Evolutionary conservation across 441 rosid species (phyloP), one percentile per base, ranked within the genome.

Genomic region (Erysimum cheiri): DNA sequence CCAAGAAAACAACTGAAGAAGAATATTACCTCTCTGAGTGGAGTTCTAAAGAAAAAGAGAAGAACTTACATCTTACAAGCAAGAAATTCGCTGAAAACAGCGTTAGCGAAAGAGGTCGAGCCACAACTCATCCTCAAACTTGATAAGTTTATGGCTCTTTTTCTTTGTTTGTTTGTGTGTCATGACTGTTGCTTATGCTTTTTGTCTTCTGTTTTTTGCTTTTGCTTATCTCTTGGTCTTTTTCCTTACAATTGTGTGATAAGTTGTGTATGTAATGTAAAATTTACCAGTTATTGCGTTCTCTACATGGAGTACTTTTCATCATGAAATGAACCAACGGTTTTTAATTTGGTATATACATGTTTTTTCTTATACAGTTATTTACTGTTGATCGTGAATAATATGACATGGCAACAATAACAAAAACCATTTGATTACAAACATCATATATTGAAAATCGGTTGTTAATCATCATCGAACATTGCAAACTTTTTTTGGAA

Each of bases 1-100:
- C 81, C 4, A 78, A 81, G 15, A 33, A 66, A 3, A 54, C 82
- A 12, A 81, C 85, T 0, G 98, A 91, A 77, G 93, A 91, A 82
- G 91, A 82, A 3, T 93, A 93, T 49, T 89, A 93, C 67, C 64
- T 87, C 75, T 60, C 92, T 0, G 98, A 93, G 54, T 93, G 98
- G 98, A 83, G 17, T 44, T 8, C 70, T 0, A 64, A 80, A 36
- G 98, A 93, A 79, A 73, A 58, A 69, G 82, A 65, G 22, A 82
- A 58, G 13, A 85, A 86, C 1, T 62, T 83, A 26, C 98, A 91
- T 75, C 52, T 52, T 5, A 57, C 82, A 28, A 89, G 96, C 79
- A 28, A 83, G 28, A 93, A 83, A 75, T 93, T 91, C 26, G 97
- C 97, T 0, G 87, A 84, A 47, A 91, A 81, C 69, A 87, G 97